These are phyloP conservation scores for Ricinus communis DNA, from an alignment of 345 rosid species.

Conservation along the genomic window DNA sequence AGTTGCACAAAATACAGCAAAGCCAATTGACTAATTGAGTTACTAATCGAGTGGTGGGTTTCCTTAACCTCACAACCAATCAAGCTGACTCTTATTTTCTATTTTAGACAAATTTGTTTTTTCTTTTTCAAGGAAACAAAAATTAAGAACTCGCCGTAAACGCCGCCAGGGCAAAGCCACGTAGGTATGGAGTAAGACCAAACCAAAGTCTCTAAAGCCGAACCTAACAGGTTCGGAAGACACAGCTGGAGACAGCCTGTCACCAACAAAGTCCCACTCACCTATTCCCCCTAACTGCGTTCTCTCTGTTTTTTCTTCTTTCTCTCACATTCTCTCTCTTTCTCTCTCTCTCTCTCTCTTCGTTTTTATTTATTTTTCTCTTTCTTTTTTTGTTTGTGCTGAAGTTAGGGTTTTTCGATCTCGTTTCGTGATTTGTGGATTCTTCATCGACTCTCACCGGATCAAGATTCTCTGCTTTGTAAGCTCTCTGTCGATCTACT, in stretches of 20 bases:
- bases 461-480: slow-evolving; percentile 57
- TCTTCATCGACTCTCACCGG: slow-evolving; percentile 30
- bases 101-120: slow-evolving; percentile 3
- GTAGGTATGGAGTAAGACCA: slow-evolving; percentile 29
- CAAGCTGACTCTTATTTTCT: neutral
- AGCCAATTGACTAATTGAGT: no score
- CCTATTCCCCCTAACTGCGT: slow-evolving; percentile 49
- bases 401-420: slow-evolving; percentile 51
- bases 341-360: slow-evolving; percentile 13
- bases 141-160: slow-evolving; percentile 33
- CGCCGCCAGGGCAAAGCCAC: slow-evolving; percentile 46
- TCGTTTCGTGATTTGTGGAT: slow-evolving; percentile 19
- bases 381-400: slow-evolving; percentile 3
- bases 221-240: slow-evolving; percentile 51
- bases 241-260: slow-evolving; percentile 99
- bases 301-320: slow-evolving; percentile 22
- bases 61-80: slow-evolving; percentile 13
- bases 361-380: neutral
- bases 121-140: slow-evolving; percentile 11
- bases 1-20: no score
- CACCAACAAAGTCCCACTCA: slow-evolving; percentile 94
- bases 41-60: neutral
- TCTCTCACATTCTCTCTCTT: neutral
- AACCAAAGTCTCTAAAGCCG: slow-evolving; percentile 28
- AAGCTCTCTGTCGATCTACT: slow-evolving; percentile 43